Evolutionary conservation across 805 yeast genomes (phyloP).

Genomic region (Saccharomyces mikatae): DNA sequence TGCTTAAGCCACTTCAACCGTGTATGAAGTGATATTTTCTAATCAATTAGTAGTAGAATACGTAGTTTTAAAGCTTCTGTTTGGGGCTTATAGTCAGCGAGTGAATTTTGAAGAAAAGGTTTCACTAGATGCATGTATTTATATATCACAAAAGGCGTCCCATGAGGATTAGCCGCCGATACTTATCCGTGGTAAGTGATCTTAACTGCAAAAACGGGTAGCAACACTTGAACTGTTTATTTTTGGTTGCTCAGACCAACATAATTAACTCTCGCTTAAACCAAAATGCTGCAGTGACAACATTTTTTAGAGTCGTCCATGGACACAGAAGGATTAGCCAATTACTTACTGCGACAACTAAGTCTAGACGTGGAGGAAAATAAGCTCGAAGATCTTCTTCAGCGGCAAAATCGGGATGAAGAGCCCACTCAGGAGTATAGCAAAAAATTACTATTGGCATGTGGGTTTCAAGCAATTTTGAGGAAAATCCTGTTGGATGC

Average conservation of each 20-base stretch:
- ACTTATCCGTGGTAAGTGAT: not conserved
- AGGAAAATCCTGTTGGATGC: slow-evolving; percentile 33
- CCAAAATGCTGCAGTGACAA: not conserved
- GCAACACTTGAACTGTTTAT: not conserved
- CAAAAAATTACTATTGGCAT: slow-evolving; percentile 6
- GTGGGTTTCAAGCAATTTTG: slow-evolving; percentile 10
- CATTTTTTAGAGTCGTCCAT: not conserved
- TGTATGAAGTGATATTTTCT: not conserved
- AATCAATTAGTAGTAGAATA: not conserved
- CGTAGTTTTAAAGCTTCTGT: not conserved
- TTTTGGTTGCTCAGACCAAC: not conserved
- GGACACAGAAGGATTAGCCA: not conserved
- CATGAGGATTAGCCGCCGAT: not conserved
- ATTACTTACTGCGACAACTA: not conserved
- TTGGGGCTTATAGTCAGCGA: not conserved
- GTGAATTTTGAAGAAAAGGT: not conserved
- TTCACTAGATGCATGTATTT: not conserved
- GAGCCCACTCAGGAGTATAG: not conserved
- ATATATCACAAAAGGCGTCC: not conserved
- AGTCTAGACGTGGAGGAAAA: not conserved
- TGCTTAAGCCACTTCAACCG: not conserved
- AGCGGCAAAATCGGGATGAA: not conserved
- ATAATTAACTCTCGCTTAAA: not conserved
- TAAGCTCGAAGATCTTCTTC: not conserved
- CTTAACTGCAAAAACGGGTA: not conserved